Percentiles rank a stretch among this genome's conserved stretches.
phyloP scores from a whole-genome alignment of 345 rosid species.

The Citrus trifoliata region DNA sequence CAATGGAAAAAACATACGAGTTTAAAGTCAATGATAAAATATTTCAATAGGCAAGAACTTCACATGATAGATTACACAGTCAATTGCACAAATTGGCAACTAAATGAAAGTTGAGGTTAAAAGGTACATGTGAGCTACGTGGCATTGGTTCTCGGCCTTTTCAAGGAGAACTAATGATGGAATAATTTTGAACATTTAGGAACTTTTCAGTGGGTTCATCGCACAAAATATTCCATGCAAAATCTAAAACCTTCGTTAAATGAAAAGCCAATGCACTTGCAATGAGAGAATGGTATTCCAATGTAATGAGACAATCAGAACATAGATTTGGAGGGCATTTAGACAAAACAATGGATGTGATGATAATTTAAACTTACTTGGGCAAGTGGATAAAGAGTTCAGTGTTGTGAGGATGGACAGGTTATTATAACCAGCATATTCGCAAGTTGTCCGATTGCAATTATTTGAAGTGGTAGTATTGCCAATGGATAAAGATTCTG shows the following conservation, averaged over 20 bases:
- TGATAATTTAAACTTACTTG: constrained; percentile 30
- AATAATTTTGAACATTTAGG: background rate
- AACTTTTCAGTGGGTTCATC: background rate
- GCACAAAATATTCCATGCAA: background rate
- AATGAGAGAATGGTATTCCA: background rate
- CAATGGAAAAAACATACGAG: background rate
- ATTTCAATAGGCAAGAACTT: background rate
- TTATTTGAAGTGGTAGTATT: constrained; percentile 29
- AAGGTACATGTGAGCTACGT: background rate
- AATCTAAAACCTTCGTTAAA: background rate
- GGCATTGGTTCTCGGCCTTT: background rate
- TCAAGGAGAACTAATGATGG: background rate
- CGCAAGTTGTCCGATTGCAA: constrained; percentile 49
- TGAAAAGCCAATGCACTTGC: background rate
- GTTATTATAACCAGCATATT: constrained; percentile 60
- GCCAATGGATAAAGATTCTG: constrained; percentile 35
- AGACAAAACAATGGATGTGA: background rate
- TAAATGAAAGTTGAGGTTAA: background rate
- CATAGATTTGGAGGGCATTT: background rate
- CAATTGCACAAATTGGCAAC: background rate
- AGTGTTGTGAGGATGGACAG: constrained; percentile 41
- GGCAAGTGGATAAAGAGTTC: constrained; percentile 34
- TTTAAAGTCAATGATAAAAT: background rate
- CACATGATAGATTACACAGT: background rate
- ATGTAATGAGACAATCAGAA: background rate